Evolutionary conservation across 306 rosid species (phyloP).

Genomic region (Myrica gale): DNA sequence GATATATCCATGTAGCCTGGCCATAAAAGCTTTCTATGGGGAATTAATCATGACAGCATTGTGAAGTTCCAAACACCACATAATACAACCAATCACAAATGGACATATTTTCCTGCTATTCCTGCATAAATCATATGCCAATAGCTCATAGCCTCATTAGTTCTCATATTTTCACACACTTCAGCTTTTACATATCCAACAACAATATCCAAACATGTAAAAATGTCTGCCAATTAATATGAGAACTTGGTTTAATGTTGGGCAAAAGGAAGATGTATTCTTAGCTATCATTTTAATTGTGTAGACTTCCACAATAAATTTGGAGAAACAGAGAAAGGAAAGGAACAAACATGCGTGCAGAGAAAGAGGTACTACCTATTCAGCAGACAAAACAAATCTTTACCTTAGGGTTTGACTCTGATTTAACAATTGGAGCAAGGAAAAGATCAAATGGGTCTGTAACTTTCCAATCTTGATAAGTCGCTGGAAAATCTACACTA

Average conservation of each 20-base stretch:
- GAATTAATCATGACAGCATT: neutral
- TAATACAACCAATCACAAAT: neutral
- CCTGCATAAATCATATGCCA: neutral
- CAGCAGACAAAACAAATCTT: conserved; percentile 19
- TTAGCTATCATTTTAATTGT: neutral
- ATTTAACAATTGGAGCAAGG: conserved; percentile 67
- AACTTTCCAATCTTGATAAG: conserved; percentile 75
- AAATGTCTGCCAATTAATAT: neutral
- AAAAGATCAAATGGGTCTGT: conserved; percentile 89
- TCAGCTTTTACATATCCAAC: neutral
- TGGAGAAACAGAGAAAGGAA: neutral
- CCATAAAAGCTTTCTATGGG: neutral
- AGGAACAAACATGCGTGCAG: neutral
- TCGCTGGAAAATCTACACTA: conserved; percentile 89
- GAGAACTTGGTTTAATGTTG: neutral
- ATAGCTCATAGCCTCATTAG: neutral
- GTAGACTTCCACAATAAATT: neutral
- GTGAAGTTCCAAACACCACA: neutral
- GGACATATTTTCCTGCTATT: neutral
- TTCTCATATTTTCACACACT: neutral
- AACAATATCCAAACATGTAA: conserved; percentile 1
- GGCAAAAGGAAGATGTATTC: neutral
- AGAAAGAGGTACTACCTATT: conserved; percentile 5
- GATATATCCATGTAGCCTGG: neutral
- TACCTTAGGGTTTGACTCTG: conserved; percentile 92